A percentile compares a stretch with the other conserved stretches of the same genome.
These are phyloP conservation scores for Aspergillus taichungensis DNA, from an alignment of 495 filamentous ascomycete species.

Conservation along the genomic window DNA sequence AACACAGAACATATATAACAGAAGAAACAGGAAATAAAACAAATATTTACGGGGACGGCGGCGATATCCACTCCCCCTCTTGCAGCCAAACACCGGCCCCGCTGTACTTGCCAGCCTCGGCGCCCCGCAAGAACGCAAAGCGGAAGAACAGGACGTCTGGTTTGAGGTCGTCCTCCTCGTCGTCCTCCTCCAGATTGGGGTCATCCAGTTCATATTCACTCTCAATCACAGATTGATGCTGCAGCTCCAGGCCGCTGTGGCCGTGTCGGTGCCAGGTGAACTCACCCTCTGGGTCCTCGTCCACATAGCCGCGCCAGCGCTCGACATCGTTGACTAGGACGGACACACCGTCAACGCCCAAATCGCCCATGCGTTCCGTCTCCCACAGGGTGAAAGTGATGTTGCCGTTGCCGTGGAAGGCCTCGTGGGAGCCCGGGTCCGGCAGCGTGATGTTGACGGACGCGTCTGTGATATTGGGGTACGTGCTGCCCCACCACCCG, in stretches of 20 bases:
- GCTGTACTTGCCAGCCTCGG: slow-evolving; percentile 63
- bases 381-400: slow-evolving; percentile 50
- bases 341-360: slow-evolving; percentile 80
- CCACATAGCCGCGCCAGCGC: slow-evolving; percentile 56
- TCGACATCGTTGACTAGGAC: slow-evolving; percentile 94
- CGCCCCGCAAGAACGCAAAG: slow-evolving; percentile 71
- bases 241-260: slow-evolving; percentile 32
- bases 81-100: slow-evolving; percentile 68
- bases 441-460: slow-evolving; percentile 46
- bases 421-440: slow-evolving; percentile 16
- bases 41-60: slow-evolving; percentile 15
- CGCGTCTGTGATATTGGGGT: slow-evolving; percentile 50
- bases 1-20: too few species aligned
- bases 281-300: slow-evolving; percentile 35
- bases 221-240: slow-evolving; percentile 14
- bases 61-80: slow-evolving; percentile 58
- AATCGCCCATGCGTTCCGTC: slow-evolving; percentile 35
- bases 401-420: slow-evolving; percentile 38
- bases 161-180: slow-evolving; percentile 27
- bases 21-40: too few species aligned
- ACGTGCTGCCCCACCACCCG: slow-evolving; percentile 53
- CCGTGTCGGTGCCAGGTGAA: slow-evolving; percentile 42
- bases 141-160: slow-evolving; percentile 67
- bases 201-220: slow-evolving; percentile 7
- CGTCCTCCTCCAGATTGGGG: slow-evolving; percentile 20